phyloP scores from a whole-genome alignment of 345 rosid species.

The Acer campestre region DNA sequence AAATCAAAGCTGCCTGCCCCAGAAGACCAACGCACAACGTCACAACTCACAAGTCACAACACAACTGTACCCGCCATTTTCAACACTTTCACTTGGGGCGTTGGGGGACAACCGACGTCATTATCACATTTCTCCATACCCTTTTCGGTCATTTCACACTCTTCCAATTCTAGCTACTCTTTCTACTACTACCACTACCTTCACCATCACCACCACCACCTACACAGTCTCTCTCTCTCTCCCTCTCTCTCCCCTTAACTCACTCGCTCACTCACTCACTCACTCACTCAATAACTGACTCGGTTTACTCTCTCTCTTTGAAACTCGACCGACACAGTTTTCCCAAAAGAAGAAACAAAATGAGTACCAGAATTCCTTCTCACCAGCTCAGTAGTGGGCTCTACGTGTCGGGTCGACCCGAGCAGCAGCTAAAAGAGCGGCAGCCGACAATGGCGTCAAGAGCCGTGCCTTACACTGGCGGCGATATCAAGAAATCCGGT shows the following conservation, averaged over 20 bases:
- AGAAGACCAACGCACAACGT: not conserved
- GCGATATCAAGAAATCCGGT: constrained; percentile 90
- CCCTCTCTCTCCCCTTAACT: constrained; percentile 22
- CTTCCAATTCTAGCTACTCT: constrained; percentile 1
- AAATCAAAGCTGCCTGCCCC: not conserved
- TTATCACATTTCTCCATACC: not conserved
- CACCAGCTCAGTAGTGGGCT: constrained; percentile 89
- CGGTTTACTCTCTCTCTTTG: constrained; percentile 6
- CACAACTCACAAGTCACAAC: not conserved
- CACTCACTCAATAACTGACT: constrained; percentile 28
- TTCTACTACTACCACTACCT: constrained; percentile 9
- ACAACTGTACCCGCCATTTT: constrained; percentile 18
- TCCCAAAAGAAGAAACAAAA: constrained; percentile 21
- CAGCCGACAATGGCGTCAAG: constrained; percentile 82
- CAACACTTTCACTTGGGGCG: constrained; percentile 3
- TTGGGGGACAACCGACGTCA: constrained; percentile 28
- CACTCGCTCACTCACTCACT: constrained; percentile 23
- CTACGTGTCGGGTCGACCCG: constrained; percentile 80
- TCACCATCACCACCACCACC: constrained; percentile 11
- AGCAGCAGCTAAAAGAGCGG: constrained; percentile 64
- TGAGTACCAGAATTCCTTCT: constrained; percentile 80
- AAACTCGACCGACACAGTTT: constrained; percentile 2
- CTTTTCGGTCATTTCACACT: constrained; percentile 35
- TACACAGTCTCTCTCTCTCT: constrained; percentile 10
- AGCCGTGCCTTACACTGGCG: constrained; percentile 88